These are phyloP conservation scores for Tuber microsphaerosporum DNA, from an alignment of 495 filamentous ascomycete species.

Conservation along the genomic window DNA sequence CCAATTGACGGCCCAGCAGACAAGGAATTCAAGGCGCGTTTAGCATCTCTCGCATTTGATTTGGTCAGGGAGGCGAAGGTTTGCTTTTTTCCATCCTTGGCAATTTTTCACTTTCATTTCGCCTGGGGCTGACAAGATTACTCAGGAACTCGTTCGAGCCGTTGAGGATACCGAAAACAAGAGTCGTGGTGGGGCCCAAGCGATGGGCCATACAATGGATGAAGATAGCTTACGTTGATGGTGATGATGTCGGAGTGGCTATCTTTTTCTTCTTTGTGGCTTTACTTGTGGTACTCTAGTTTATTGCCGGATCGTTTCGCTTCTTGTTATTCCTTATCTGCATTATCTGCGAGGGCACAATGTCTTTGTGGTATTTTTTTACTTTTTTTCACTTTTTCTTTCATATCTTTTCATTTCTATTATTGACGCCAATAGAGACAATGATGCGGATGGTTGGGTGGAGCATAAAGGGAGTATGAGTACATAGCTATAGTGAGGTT, in stretches of 20 bases:
- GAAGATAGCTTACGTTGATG: not conserved
- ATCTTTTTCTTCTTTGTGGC: not conserved
- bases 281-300: not conserved
- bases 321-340: conserved; percentile 6
- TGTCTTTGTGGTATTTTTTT: not conserved
- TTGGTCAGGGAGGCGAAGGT: conserved; percentile 70
- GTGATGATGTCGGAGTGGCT: not conserved
- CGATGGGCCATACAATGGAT: not conserved
- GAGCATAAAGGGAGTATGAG: not conserved
- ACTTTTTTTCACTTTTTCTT: not conserved
- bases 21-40: conserved; percentile 61
- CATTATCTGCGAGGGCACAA: conserved; percentile 7
- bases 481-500: not conserved
- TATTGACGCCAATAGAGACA: not conserved
- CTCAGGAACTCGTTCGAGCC: conserved; percentile 34
- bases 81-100: not conserved
- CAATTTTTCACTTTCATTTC: not conserved
- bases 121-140: not conserved
- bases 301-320: not conserved
- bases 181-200: conserved; percentile 5
- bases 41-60: conserved; percentile 78
- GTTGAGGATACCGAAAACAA: conserved; percentile 40
- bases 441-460: not conserved
- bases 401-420: not conserved
- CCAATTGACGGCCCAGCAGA: conserved; percentile 47